phyloP scores from a whole-genome alignment of 2,329 filamentous ascomycete genomes.

The Colletotrichum tamarilloi region DNA sequence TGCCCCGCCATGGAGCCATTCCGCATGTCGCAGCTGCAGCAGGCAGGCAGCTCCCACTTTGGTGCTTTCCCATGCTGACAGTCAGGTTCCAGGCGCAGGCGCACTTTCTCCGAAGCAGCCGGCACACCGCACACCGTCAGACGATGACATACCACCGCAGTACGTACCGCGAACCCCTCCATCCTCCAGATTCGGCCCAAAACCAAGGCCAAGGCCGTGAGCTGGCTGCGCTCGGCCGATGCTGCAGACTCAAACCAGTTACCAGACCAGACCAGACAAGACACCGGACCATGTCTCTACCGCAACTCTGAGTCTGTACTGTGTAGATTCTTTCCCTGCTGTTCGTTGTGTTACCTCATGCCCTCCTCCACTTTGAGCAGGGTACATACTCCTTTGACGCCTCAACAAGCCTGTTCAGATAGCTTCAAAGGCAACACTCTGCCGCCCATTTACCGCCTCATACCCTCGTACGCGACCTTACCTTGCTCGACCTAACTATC shows the following conservation, averaged over 20 bases:
- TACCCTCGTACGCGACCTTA: background rate
- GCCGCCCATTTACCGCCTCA: background rate
- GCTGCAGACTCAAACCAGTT: background rate
- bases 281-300: slow-evolving; percentile 11
- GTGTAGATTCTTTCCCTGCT: background rate
- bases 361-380: background rate
- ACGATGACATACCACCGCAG: background rate
- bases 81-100: background rate
- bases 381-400: no score
- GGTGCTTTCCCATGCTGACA: background rate
- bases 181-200: background rate
- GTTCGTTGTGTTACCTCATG: background rate
- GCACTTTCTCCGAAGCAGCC: slow-evolving; percentile 15
- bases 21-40: slow-evolving; percentile 2
- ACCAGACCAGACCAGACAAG: slow-evolving; percentile 6
- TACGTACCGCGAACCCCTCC: background rate
- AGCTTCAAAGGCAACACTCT: background rate
- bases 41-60: slow-evolving; percentile 1
- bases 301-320: background rate
- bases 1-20: slow-evolving; percentile 16
- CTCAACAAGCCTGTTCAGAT: background rate
- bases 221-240: slow-evolving; percentile 23
- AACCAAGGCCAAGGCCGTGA: background rate
- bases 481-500: background rate
- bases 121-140: background rate